Base-by-base conservation (phyloP, 305 asterid genomes). In the Fraxinus paxiana region DNA sequence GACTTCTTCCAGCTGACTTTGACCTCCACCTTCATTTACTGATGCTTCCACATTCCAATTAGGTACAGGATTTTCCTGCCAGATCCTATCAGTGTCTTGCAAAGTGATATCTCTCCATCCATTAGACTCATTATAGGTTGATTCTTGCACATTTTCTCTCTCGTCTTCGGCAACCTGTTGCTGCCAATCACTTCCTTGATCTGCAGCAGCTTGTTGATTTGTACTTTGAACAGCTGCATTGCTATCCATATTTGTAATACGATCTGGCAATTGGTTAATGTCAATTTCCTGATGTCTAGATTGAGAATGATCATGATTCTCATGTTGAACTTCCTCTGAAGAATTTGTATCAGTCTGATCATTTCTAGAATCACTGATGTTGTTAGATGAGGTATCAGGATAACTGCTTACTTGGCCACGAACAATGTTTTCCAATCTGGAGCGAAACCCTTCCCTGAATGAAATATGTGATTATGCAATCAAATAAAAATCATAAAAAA, bases 361-460 rank as follows among this genome's bases (percentile, higher is more conserved):
- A 85, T 85, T 86, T 85, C 88, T 84, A 81, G 86, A 86, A 83
- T 86, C 88, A 76, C 13, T 73, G 85, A 81, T 82, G 86, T 81
- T 72, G 82, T 83, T 75, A 78, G 89, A 79, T 75, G 89, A 82
- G 79, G 84, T 81, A 87, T 88, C 92, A 31, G 89, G 83, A 83
- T 87, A 85, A 87, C 90, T 90, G 90, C 92, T 91, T 86, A 79
- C 97, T 85, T 90, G 97, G 81, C 92, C 93, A 80, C 87, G 90
- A 24, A 86, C 93, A 71, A 87, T 84, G 83, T 84, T 90, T 83
- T 90, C 98, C 89, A 88, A 79, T 87, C 95, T 90, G 88, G 90
- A 92, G 85, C 92, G 92, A 83, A 92, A 89, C 80, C 95, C 98
- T 84, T 94, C 97, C 92, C 97, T 91, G 85, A 75, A 86, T 77